phyloP scores from a whole-genome alignment of 306 rosid genomes.

The Fragaria iinumae region DNA sequence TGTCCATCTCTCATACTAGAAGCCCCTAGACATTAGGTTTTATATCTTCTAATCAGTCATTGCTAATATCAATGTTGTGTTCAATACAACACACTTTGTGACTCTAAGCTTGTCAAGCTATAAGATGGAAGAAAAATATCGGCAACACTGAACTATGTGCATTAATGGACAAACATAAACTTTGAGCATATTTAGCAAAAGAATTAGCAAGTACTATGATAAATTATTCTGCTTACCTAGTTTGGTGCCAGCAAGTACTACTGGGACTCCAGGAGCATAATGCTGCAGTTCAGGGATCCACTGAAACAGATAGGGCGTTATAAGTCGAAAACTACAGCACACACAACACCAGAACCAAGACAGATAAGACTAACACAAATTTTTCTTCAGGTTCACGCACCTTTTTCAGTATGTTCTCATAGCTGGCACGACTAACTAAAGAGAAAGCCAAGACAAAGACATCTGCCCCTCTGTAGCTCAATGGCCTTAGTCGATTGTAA shows the following conservation, averaged over 20 bases:
- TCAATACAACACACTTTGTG: background rate
- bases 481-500: conserved; percentile 87
- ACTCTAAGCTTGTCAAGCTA: conserved; percentile 1
- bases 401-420: conserved; percentile 79
- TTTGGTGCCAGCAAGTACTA: conserved; percentile 83
- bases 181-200: background rate
- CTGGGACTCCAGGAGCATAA: conserved; percentile 74
- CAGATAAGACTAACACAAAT: conserved; percentile 9
- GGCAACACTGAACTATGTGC: background rate
- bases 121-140: background rate
- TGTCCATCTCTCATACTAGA: background rate
- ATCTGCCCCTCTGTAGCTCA: conserved; percentile 92
- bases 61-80: background rate
- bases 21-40: background rate
- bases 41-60: background rate
- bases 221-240: conserved; percentile 48
- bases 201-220: background rate
- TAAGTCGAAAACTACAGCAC: conserved; percentile 23
- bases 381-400: conserved; percentile 26
- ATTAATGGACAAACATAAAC: background rate
- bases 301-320: conserved; percentile 35
- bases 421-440: conserved; percentile 81
- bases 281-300: conserved; percentile 97
- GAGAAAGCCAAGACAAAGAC: conserved; percentile 89
- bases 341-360: background rate